phyloP scores from a whole-genome alignment of 1,284 basidiomycete species.

The Tylopilus orsonianus region DNA sequence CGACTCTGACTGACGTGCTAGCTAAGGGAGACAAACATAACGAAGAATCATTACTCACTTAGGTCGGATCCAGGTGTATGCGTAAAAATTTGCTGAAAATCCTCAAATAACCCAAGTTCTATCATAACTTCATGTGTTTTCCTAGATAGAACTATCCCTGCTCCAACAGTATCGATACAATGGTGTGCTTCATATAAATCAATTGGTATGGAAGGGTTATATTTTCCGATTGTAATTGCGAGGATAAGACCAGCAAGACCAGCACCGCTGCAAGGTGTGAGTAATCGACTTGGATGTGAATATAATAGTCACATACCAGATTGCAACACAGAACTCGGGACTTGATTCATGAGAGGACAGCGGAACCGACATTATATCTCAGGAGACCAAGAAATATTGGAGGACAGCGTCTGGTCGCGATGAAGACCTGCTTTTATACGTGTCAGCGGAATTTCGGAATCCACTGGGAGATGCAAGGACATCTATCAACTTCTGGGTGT shows the following conservation, averaged over 20 bases:
- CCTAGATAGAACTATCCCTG: constrained; percentile 14
- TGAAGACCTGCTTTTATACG: too few relatives aligned
- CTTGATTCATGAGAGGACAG: too few relatives aligned
- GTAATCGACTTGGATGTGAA: neutral
- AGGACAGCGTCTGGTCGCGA: too few relatives aligned
- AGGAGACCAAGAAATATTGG: too few relatives aligned
- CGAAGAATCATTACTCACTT: neutral
- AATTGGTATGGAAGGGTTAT: constrained; percentile 11
- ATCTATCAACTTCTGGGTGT: too few relatives aligned
- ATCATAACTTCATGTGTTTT: constrained; percentile 8
- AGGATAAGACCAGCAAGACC: constrained; percentile 15
- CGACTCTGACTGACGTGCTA: neutral
- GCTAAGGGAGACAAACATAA: neutral
- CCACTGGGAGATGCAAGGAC: too few relatives aligned
- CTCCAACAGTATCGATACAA: constrained; percentile 13
- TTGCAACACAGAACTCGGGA: too few relatives aligned
- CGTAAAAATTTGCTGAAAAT: neutral
- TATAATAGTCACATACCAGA: too few relatives aligned
- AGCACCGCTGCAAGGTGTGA: constrained; percentile 7
- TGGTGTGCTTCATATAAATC: constrained; percentile 21
- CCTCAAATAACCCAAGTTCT: constrained; percentile 17
- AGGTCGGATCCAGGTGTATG: neutral
- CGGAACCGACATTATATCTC: too few relatives aligned
- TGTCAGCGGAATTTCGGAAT: too few relatives aligned
- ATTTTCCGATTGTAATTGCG: constrained; percentile 19